Evolutionary conservation across 2,329 filamentous ascomycete species (phyloP), one percentile per base, ranked within the genome.

Genomic region (Biscogniauxia marginata): DNA sequence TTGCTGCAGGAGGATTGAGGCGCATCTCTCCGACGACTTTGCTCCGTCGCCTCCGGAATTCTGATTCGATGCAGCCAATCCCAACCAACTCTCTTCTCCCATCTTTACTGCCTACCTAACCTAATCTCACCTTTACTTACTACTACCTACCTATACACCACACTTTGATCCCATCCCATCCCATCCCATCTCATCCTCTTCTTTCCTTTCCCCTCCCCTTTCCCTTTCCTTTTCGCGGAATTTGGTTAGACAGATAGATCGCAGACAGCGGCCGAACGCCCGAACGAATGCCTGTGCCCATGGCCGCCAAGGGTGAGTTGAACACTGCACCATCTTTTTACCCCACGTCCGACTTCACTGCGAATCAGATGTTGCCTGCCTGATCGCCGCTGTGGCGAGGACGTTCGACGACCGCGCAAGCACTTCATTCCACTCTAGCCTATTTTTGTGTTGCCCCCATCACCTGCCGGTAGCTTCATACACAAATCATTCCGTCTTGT

Each of bases 281-380:
- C 22, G n/a, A 21, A 48, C 13, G 39, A n/a, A 75, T 75, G 73
- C 71, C 73, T 58, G 53, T 72, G 43, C 69, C 72, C 46, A 49
- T 75, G 57, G 67, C 66, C 50, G 73, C 71, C 60, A 74, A 75
- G 67, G 73, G 73, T 75, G 60, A 68, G 73, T 69, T 50, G 56
- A 50, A 50, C 21, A n/a, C 25, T 46, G 6, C 44, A 18, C 13
- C 46, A 20, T 49, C 47, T 44, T 16, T 47, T 24, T 61, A 66
- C 65, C 65, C 65, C 66, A 67, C 62, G 63, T 64, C 57, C 6
- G 58, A 21, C 34, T 11, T 58, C 55, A 46, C 56, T 58, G 56
- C 64, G 62, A 64, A 68, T 65, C 63, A 62, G 58, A 61, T 58
- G 48, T 45, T 59, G 64, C 30, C 62, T 63, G 60, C 57, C 59